These are phyloP conservation scores for Sesbania bispinosa DNA, from an alignment of 306 rosid genomes.

Conservation along the genomic window DNA sequence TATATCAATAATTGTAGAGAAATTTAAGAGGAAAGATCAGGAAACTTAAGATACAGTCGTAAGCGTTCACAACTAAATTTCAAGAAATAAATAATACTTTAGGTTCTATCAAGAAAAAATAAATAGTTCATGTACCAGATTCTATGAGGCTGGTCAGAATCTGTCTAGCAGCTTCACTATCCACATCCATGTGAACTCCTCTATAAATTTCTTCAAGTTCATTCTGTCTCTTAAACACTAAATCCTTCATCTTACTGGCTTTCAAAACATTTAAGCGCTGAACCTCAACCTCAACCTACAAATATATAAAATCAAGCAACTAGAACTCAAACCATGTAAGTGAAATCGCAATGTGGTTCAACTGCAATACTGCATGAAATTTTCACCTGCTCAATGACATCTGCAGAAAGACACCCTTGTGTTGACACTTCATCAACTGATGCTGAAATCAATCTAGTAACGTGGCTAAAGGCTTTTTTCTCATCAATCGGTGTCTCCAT, in stretches of 20 bases:
- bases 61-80: neutral
- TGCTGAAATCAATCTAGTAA: conserved; percentile 52
- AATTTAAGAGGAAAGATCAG: neutral
- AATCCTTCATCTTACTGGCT: conserved; percentile 76
- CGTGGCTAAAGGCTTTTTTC: conserved; percentile 57
- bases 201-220: conserved; percentile 82
- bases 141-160: conserved; percentile 61
- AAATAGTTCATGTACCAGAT: conserved; percentile 50
- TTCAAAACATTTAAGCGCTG: conserved; percentile 68
- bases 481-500: conserved; percentile 70
- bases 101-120: neutral
- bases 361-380: conserved; percentile 4
- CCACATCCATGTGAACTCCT: conserved; percentile 84
- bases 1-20: neutral
- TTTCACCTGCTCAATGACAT: conserved; percentile 71
- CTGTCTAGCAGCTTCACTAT: conserved; percentile 59
- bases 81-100: neutral
- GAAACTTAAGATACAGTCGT: neutral
- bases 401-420: conserved; percentile 64
- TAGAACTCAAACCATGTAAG: neutral
- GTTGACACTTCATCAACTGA: conserved; percentile 64
- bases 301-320: conserved; percentile 15
- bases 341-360: conserved; percentile 17
- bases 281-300: conserved; percentile 66
- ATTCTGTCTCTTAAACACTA: conserved; percentile 77